Conservation (phyloP, 768 basidiomycete genomes). For the Candolleomyces eurysporus region DNA sequence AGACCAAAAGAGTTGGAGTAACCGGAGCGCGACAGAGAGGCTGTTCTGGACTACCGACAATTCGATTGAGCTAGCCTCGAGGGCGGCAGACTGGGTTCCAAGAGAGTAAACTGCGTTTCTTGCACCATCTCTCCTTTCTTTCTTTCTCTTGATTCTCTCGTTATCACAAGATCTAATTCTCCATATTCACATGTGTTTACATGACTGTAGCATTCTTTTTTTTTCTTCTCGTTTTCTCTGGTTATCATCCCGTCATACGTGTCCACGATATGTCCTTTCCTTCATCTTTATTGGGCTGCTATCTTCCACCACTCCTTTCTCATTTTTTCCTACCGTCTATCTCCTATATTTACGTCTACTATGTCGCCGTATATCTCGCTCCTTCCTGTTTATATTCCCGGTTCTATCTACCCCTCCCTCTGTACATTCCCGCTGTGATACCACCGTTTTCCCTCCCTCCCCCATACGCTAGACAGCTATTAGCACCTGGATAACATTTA, state of each 20-base stretch:
- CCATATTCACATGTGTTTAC: slow-evolving; percentile 9
- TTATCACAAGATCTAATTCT: slow-evolving; percentile 6
- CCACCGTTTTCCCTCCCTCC: too few relatives aligned
- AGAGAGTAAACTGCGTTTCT: slow-evolving; percentile 46
- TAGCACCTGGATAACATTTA: too few relatives aligned
- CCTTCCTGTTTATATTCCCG: neutral
- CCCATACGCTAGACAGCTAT: too few relatives aligned
- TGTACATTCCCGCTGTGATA: too few relatives aligned
- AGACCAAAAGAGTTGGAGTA: slow-evolving; percentile 95
- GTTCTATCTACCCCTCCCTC: too few relatives aligned
- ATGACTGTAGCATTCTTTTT: slow-evolving; percentile 5
- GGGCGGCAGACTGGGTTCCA: slow-evolving; percentile 85
- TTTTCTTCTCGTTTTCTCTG: neutral
- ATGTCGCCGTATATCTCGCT: neutral
- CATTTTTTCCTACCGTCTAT: neutral
- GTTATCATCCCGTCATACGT: neutral
- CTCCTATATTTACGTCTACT: neutral
- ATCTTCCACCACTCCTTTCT: slow-evolving; percentile 7
- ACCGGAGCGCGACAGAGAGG: slow-evolving; percentile 85
- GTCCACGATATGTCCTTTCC: neutral
- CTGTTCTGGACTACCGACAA: slow-evolving; percentile 93
- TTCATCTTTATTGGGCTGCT: neutral
- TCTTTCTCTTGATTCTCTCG: slow-evolving; percentile 5
- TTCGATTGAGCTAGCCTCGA: slow-evolving; percentile 80
- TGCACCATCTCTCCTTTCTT: slow-evolving; percentile 7